Percentiles rank a stretch among this genome's conserved stretches.
These are phyloP conservation scores for Trichoderma semiorbis DNA, from an alignment of 2,329 filamentous ascomycete species.

Conservation along the genomic window DNA sequence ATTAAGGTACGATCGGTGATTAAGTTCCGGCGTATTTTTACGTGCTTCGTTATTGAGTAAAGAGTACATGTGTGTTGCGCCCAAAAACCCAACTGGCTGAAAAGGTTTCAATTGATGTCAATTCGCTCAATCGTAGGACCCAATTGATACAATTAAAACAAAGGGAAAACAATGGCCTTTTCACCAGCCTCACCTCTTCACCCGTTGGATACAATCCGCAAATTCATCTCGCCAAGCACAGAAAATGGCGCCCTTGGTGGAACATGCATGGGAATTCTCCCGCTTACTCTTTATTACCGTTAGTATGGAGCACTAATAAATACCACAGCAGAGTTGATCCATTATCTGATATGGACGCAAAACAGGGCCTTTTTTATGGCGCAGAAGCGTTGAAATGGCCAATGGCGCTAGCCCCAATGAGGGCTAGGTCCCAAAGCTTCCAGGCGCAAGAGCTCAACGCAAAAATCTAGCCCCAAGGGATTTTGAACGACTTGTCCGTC, in stretches of 20 bases:
- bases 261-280: neutral
- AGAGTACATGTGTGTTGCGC: neutral
- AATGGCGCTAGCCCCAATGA: constrained; percentile 28
- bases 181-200: neutral
- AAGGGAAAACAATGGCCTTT: neutral
- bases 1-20: neutral
- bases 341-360: neutral
- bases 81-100: neutral
- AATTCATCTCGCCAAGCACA: neutral
- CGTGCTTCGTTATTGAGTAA: neutral
- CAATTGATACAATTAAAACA: neutral
- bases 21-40: neutral
- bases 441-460: constrained; percentile 40
- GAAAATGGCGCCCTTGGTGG: neutral
- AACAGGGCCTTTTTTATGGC: neutral
- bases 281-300: neutral
- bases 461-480: constrained; percentile 41
- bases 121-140: neutral
- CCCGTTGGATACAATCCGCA: neutral
- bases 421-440: constrained; percentile 33
- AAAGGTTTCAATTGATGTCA: neutral
- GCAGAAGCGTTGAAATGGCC: neutral
- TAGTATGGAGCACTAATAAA: neutral
- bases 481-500: constrained; percentile 27
- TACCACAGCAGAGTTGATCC: neutral